Base-by-base conservation (phyloP, 2,329 filamentous ascomycete species). In the Aspergillus latus region DNA sequence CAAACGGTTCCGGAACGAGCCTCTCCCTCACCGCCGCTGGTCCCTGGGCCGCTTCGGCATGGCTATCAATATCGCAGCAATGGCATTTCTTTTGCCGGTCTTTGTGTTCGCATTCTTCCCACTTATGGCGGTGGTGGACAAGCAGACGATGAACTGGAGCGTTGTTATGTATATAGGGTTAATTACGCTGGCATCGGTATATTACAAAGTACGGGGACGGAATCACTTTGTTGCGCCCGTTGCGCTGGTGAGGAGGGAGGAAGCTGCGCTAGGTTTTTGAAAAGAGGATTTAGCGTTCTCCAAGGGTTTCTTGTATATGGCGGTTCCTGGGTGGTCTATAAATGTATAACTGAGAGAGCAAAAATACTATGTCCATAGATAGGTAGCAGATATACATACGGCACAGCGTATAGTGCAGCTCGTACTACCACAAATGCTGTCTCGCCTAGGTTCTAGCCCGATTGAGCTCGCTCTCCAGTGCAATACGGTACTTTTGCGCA, bases 81-180 rank as follows among this genome's bases (percentile, higher is more conserved):
- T 80, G 16, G 49, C 66, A 0, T 80, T 76, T 54, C 59, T 80
- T 2, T 49, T 68, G 2, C 64, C 76, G 0, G 64, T 75, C 2
- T 76, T 78, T 32, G 52, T 77, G 1, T 79, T 80, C 53, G 64
- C 70, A 0, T 80, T 80, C 58, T 81, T 80, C 59, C 78, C 78
- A 0, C 59, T 68, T 10, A 63, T 62, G 0, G 69, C 65, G 8
- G 59, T 64, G 3, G 74, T 76, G 26, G 63, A 63, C 8, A 58
- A 62, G 7, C 59, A 64, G 50, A 72, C 71, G 4, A 80, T 81
- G 76, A 81, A 81, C 58, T 81, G 78, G 77, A 74, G 73, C 37
- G 68, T 75, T 42, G 64, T 70, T 1, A 78, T 81, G 63, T 81
- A 78, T 54, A 71, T 73, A n/a, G 71, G 70, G 4, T 68, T 79